Evolutionary conservation across 768 basidiomycete genomes (phyloP).

Genomic region (Suillus subalutaceus): DNA sequence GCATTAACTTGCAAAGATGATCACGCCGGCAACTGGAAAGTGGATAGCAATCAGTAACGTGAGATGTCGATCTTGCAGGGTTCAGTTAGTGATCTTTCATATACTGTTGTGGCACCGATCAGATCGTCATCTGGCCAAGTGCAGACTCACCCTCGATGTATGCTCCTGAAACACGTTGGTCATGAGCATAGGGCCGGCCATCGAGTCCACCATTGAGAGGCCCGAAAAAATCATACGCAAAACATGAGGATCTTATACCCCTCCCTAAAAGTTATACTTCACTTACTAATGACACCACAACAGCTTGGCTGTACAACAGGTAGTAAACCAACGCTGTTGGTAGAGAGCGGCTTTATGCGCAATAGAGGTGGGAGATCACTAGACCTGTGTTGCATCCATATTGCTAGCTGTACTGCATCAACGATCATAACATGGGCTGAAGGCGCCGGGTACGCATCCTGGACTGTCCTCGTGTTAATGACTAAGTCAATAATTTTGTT

Average conservation of each 20-base stretch:
- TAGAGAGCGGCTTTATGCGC: background rate
- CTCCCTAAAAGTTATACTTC: background rate
- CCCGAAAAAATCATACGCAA: background rate
- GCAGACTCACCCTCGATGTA: slow-evolving; percentile 3
- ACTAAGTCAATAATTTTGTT: background rate
- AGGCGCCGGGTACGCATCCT: too few species aligned
- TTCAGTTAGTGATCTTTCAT: slow-evolving; percentile 6
- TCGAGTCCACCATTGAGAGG: background rate
- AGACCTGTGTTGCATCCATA: background rate
- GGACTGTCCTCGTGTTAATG: background rate
- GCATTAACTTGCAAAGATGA: slow-evolving; percentile 5
- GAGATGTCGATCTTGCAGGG: background rate
- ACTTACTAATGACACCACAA: background rate
- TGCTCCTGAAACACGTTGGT: slow-evolving; percentile 1
- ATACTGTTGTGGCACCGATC: background rate
- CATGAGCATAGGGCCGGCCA: background rate
- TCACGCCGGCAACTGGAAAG: background rate
- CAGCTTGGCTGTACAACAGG: background rate
- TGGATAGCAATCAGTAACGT: background rate
- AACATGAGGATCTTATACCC: background rate
- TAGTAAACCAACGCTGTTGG: background rate
- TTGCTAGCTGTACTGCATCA: background rate
- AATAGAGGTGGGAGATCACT: background rate
- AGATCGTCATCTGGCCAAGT: background rate
- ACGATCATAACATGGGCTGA: background rate